These are phyloP conservation scores for Coemansia sp. DNA, from an alignment of 192 early-diverging fungal species.

Conservation along the genomic window DNA sequence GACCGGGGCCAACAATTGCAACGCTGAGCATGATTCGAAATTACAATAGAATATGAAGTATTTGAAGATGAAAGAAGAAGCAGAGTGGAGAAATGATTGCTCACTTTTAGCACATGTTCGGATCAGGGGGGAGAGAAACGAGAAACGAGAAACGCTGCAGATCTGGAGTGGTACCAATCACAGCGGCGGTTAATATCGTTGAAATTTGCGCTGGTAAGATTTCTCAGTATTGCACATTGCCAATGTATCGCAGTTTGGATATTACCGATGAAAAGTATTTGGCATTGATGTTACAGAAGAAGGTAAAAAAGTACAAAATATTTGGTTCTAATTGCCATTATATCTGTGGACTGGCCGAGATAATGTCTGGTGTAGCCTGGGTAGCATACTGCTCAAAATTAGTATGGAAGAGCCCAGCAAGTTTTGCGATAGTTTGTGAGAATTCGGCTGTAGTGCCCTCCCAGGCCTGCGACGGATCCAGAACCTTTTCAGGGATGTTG, in stretches of 20 bases:
- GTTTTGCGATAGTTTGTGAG: conserved; percentile 61
- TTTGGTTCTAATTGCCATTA: conserved; percentile 78
- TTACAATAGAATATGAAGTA: neutral
- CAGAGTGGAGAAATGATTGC: no score
- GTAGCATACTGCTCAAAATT: conserved; percentile 88
- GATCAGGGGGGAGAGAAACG: no score
- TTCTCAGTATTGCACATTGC: no score
- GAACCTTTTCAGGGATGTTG: conserved; percentile 76
- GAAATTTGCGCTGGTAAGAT: no score
- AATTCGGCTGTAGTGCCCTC: conserved; percentile 68
- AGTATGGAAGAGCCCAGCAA: conserved; percentile 80
- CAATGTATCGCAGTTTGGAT: no score
- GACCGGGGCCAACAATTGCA: conserved; percentile 91
- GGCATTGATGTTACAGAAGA: no score
- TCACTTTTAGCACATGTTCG: no score
- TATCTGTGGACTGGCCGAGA: conserved; percentile 66
- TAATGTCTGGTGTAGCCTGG: conserved; percentile 69
- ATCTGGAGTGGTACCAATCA: no score
- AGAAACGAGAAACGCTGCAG: no score
- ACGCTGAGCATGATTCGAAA: conserved; percentile 59
- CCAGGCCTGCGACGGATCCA: conserved; percentile 88
- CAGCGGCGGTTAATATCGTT: no score
- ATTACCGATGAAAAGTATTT: no score
- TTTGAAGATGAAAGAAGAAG: no score
- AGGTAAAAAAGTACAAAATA: conserved; percentile 4